These are phyloP conservation scores for Ceratobasidium sp. DNA, from an alignment of 1,284 basidiomycete genomes.

Conservation along the genomic window DNA sequence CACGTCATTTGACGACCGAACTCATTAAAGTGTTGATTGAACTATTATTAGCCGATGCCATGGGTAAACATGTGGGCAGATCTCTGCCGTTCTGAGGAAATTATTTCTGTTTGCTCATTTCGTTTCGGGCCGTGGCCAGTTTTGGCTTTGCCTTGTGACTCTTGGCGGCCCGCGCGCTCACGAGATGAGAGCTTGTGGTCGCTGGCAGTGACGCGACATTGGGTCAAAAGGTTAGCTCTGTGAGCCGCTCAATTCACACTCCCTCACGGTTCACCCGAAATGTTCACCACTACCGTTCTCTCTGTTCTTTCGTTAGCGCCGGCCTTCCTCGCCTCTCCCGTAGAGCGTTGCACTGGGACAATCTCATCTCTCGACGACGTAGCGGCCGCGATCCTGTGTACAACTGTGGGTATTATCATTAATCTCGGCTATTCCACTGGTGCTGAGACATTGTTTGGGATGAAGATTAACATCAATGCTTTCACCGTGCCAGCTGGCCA, in stretches of 20 bases:
- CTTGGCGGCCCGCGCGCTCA: no score
- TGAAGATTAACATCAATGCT: slow-evolving; percentile 46
- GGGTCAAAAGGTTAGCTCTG: no score
- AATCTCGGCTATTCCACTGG: neutral
- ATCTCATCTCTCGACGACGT: slow-evolving; percentile 45
- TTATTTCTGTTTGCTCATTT: no score
- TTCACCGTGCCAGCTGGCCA: slow-evolving; percentile 58
- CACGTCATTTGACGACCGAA: no score
- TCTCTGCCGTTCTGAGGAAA: no score
- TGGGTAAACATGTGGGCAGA: no score
- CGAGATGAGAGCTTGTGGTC: no score
- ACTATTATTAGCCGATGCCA: no score
- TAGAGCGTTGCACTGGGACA: slow-evolving; percentile 47
- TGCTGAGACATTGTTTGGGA: neutral
- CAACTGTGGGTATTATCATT: slow-evolving; percentile 6
- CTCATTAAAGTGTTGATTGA: no score
- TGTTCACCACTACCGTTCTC: slow-evolving; percentile 22
- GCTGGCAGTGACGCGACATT: no score
- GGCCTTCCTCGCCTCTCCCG: slow-evolving; percentile 13
- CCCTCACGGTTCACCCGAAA: neutral
- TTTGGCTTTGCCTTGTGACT: no score
- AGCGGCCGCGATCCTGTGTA: slow-evolving; percentile 42
- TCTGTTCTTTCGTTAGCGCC: slow-evolving; percentile 24
- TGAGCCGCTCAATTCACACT: neutral
- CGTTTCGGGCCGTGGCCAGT: no score